Base-by-base conservation (phyloP, 192 early-diverging fungal species). In the Nowakowskiella sp. region DNA sequence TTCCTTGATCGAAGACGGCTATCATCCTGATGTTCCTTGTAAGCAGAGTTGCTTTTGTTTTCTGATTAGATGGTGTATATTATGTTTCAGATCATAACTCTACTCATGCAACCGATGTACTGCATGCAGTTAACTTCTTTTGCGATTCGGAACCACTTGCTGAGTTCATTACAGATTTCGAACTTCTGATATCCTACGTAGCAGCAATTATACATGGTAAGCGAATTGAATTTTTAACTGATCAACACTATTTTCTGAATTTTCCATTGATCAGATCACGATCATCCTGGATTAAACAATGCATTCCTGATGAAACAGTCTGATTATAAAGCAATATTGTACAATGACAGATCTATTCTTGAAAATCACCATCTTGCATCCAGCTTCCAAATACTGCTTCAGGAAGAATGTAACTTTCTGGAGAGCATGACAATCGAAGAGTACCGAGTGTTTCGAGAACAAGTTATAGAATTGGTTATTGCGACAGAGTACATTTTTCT, bases 191-290 rank as follows among this genome's bases (percentile, higher is more conserved):
- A 16, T 58, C 64, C 44, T 68, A 73, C 57, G 7, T 67, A 42
- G 63, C 76, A 2, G 78, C 78, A n/a, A 74, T 74, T 27, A 72
- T 77, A 51, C 75, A 77, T 44, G 75, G 70, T 72, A 61, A n/a
- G n/a, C n/a, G n/a, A 27, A 49, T 6, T 3, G 48, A 19, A 29
- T 49, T 16, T 47, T 7, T 6, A 47, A 10, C 8, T 47, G 46
- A 47, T 26, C 46, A 47, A n/a, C n/a, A n/a, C n/a, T n/a, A n/a
- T n/a, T n/a, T n/a, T 7, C 50, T n/a, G 7, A 39, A 39, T 46
- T 8, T n/a, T n/a, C n/a, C n/a, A n/a, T n/a, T 16, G 36, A 7
- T 45, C 44, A 66, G 74, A 80, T 50, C 59, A 69, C 33, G 78
- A 80, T 47, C 78, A 81, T 47, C 78, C 78, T 2, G 78, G 78